These are phyloP conservation scores for Syzygium aqueum DNA, from an alignment of 345 rosid species.

Conservation along the genomic window DNA sequence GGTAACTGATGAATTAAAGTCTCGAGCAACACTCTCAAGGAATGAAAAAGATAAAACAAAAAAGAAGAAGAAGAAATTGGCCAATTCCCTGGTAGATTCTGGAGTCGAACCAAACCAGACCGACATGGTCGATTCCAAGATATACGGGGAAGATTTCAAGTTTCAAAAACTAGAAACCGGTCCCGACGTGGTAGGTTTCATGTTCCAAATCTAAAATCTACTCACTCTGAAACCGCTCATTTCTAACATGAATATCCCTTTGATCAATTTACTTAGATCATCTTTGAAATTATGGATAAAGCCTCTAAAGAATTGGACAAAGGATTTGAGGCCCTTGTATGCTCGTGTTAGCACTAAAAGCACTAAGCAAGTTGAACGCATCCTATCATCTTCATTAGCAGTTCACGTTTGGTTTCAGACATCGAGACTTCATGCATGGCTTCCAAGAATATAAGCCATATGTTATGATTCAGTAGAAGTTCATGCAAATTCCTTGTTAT, in stretches of 20 bases:
- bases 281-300: background rate
- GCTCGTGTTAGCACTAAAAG: background rate
- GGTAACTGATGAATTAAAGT: background rate
- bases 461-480: background rate
- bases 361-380: background rate
- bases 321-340: background rate
- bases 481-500: background rate
- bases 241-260: background rate
- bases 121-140: background rate
- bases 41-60: background rate
- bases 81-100: background rate
- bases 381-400: background rate
- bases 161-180: background rate
- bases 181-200: background rate
- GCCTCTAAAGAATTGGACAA: background rate
- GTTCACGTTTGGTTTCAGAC: background rate
- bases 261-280: background rate
- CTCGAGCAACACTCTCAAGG: background rate
- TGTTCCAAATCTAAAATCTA: too few species aligned
- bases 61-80: background rate
- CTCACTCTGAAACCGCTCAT: background rate
- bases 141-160: accelerated
- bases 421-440: background rate
- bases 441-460: background rate
- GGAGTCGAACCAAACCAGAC: background rate